Conservation (phyloP, 257 asterid genomes). For the Gynochthodes officinalis region DNA sequence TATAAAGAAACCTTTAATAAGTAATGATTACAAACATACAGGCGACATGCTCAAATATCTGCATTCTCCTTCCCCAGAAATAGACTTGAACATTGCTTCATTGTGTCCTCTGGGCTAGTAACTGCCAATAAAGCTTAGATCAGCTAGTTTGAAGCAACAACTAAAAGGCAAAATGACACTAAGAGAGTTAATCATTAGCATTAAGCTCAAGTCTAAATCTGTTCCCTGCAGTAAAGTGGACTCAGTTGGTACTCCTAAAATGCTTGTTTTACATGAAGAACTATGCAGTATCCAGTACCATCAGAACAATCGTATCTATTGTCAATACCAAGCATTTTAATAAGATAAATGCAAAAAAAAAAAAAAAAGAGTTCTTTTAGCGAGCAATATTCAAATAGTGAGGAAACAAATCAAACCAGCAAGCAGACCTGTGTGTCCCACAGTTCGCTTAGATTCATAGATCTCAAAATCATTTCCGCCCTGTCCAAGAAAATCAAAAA, state of each 20-base stretch:
- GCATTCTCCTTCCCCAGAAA: slow-evolving; percentile 53
- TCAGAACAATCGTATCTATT: not conserved
- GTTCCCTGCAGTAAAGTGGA: not conserved
- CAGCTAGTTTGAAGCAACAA: not conserved
- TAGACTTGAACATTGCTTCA: slow-evolving; percentile 54
- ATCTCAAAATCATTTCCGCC: slow-evolving; percentile 96
- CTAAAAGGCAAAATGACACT: not conserved
- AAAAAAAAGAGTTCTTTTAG: not conserved
- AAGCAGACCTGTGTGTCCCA: slow-evolving; percentile 79
- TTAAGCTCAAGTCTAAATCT: not conserved
- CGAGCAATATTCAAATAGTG: too few relatives aligned
- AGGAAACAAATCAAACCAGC: too few relatives aligned
- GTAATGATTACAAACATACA: too few relatives aligned
- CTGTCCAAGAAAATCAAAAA: slow-evolving; percentile 30
- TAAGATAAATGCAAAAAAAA: too few relatives aligned
- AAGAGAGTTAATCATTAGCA: not conserved
- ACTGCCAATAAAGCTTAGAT: slow-evolving; percentile 39
- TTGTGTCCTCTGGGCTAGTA: slow-evolving; percentile 77
- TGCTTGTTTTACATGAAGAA: not conserved
- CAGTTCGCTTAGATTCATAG: slow-evolving; percentile 80
- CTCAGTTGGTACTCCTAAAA: not conserved
- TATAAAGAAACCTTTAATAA: too few relatives aligned
- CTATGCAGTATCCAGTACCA: not conserved
- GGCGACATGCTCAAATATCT: slow-evolving; percentile 19
- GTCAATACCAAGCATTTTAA: not conserved